These are phyloP conservation scores for Mortierella sp. DNA, from an alignment of 371 early-diverging fungal species.

Conservation along the genomic window DNA sequence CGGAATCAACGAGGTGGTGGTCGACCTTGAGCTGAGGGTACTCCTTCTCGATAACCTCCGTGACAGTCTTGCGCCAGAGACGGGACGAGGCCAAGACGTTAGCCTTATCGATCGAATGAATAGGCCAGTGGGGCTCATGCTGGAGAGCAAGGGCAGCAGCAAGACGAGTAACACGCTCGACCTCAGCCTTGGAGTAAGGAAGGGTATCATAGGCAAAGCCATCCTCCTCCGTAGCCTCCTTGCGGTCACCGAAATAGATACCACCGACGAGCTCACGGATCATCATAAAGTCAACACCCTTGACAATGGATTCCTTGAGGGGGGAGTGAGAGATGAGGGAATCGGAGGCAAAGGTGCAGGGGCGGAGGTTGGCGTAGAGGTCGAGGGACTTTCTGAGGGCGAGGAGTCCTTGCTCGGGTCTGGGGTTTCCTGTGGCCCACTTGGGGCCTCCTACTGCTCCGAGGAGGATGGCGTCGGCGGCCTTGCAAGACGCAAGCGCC, in stretches of 20 bases:
- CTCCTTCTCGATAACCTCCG: conserved; percentile 87
- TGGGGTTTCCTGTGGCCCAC: conserved; percentile 88
- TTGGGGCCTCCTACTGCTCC: conserved; percentile 98
- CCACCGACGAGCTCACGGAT: conserved; percentile 97
- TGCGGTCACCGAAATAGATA: conserved; percentile 96
- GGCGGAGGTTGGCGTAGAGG: conserved; percentile 96
- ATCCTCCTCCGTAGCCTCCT: conserved; percentile 79
- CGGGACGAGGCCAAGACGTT: conserved; percentile 98
- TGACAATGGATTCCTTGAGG: conserved; percentile 90
- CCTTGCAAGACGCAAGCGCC: conserved; percentile 84
- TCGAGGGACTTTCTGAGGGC: conserved; percentile 92
- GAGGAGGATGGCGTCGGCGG: conserved; percentile 91
- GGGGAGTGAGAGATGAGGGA: conserved; percentile 87
- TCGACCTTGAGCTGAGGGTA: conserved; percentile 87
- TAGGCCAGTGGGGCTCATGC: conserved; percentile 84
- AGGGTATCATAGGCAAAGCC: conserved; percentile 93
- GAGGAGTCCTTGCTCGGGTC: conserved; percentile 96
- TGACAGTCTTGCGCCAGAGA: conserved; percentile 94
- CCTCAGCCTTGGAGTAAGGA: conserved; percentile 90
- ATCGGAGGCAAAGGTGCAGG: conserved; percentile 93
- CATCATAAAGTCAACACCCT: conserved; percentile 92
- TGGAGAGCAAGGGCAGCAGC: conserved; percentile 88
- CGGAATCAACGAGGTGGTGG: conserved; percentile 96
- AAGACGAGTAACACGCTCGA: conserved; percentile 93
- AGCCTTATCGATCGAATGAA: conserved; percentile 98